Evolutionary conservation across 176 grass and related monocot species (phyloP).

Genomic region (Aegilops umbellulata): DNA sequence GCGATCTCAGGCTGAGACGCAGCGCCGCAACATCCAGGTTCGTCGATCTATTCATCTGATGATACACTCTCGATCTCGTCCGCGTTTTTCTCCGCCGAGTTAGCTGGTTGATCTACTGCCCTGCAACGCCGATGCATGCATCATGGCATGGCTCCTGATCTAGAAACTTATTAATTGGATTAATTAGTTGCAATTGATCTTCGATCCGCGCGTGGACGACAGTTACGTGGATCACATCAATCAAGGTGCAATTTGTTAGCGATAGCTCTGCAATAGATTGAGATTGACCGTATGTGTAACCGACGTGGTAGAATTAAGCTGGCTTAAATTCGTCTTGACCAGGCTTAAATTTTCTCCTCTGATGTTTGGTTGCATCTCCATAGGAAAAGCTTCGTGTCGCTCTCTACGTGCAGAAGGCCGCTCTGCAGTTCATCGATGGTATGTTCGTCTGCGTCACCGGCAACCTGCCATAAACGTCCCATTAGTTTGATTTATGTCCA

Average conservation of each 20-base stretch:
- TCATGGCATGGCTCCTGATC: no score
- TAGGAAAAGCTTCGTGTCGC: constrained; percentile 95
- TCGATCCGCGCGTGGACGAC: no score
- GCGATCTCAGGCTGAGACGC: constrained; percentile 54
- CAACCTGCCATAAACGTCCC: neutral
- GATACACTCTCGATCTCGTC: neutral
- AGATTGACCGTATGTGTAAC: neutral
- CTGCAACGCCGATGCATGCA: no score
- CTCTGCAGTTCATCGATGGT: constrained; percentile 92
- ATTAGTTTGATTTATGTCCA: neutral
- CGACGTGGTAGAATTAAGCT: neutral
- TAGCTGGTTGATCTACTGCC: no score
- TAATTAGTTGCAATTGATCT: no score
- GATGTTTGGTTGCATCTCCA: neutral
- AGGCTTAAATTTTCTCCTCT: neutral
- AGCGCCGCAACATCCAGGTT: constrained; percentile 75
- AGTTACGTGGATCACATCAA: no score
- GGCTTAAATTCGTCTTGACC: constrained; percentile 1
- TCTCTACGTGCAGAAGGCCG: constrained; percentile 83
- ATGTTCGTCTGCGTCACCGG: neutral
- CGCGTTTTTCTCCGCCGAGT: neutral
- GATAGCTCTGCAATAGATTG: neutral
- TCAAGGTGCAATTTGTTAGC: neutral
- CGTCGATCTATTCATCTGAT: neutral
- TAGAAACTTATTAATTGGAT: no score